Base-by-base conservation (phyloP, 2,329 filamentous ascomycete species). In the Penicillium vulpinum region DNA sequence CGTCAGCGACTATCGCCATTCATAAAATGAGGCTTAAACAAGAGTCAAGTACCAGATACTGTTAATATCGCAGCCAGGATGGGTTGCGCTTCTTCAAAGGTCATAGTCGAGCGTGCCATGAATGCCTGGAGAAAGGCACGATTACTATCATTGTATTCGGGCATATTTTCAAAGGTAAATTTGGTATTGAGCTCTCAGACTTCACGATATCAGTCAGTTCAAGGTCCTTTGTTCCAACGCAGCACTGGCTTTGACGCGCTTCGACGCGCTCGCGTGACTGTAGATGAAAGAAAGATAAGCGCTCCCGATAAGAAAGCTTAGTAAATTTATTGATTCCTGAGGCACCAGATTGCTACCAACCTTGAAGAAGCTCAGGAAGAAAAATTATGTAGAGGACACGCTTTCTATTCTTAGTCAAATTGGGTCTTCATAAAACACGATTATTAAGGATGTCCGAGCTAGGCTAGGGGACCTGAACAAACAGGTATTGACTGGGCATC, bases 61-160 rank as follows among this genome's bases (percentile, higher is more conserved):
- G 85, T 87, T 64, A 88, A 80, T 53, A 97, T 93, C 31, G 83
- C 84, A 3, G 92, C 91, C 15, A 97, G 80, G 24, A 97, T 79
- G 0, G 85, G 84, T 67, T 86, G 86, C 13, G 88, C 87, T 67
- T 95, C 86, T 51, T 85, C 80, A 61, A 89, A 85, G 0, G 90
- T 95, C 73, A 97, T 81, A 43, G 86, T 85, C 22, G 90, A 89
- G 48, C 88, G 86, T 3, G 90, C 86, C 73, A 97, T 82, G 64
- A 99, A 87, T 47, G 90, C 90, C 75, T 99, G 94, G 0, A 97
- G 81, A 70, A 99, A 96, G 9, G 93, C 92, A 56, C 91, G 88
- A 72, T 97, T 90, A 60, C 82, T 82, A 70, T 95, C 80, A 66
- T 81, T 77, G 67, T 87, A 87, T 31, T 63, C 65, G 31, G 67